Evolutionary conservation across 192 early-diverging fungal species (phyloP), one percentile per base, ranked within the genome.

Genomic region (Mortierella antarctica): DNA sequence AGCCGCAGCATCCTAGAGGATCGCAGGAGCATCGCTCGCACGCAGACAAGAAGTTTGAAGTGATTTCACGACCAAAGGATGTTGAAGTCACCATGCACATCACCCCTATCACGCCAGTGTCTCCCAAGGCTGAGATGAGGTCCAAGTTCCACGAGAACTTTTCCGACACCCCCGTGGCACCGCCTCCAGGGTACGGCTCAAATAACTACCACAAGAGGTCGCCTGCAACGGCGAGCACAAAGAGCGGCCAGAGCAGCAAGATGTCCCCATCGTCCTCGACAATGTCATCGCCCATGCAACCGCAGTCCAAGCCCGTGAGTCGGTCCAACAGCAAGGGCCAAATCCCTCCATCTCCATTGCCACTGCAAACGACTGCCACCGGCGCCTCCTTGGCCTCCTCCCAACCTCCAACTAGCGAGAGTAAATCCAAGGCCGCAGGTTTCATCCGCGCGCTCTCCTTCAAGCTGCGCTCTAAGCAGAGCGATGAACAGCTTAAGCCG

Each of bases 391-490:
- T 63, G 1, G 21, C 40, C 2, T 67, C 59, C 2, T 49, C 51
- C 0, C 53, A 63, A 7, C 10, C 64, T 18, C 17, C 54, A 6
- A 17, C 56, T 10, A 49, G 57, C 3, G 77, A 80, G 65, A 50
- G 65, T 20, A 80, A 80, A 45, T 80, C 70, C 59, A 80, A 80
- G 70, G 70, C 77, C 2, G 70, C 70, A 20, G 77, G 77, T 23
- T 80, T 80, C 46, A 80, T 80, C 42, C 61, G 77, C 11, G 77
- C 77, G 20, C 60, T 80, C 17, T 80, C 77, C 6, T 60, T 63
- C 47, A 80, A 80, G 55, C 65, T 80, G 4, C 77, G 77, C n/a
- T 80, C 77, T 6, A 80, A 80, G 60, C 77, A 61, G 64, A 80
- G 77, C 42, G 70, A 72, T 18, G 77, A 80, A 18, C 77, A 80